These are phyloP conservation scores for Tephrocybe sp. DNA, from an alignment of 768 basidiomycete genomes.

Conservation along the genomic window DNA sequence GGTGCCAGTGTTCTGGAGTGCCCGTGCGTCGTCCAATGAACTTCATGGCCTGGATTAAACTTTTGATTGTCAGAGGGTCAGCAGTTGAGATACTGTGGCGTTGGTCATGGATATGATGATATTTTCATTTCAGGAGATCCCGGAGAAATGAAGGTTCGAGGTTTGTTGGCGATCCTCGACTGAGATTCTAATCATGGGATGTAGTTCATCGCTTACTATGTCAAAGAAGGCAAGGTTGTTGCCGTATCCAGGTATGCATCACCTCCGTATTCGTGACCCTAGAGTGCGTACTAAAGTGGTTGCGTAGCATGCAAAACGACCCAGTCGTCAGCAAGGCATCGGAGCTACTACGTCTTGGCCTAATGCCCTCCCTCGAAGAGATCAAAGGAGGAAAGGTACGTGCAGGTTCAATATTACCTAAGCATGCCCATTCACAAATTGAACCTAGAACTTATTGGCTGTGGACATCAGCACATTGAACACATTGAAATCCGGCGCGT, in stretches of 20 bases:
- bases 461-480: conserved; percentile 38
- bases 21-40: conserved; percentile 49
- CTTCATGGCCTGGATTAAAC: background rate
- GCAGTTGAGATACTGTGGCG: conserved; percentile 83
- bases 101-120: conserved; percentile 71
- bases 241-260: conserved; percentile 61
- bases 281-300: background rate
- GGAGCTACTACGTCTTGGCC: conserved; percentile 72
- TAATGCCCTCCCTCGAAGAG: conserved; percentile 80
- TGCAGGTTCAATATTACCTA: background rate
- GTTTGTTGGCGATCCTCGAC: too few species aligned
- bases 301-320: conserved; percentile 72
- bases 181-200: background rate
- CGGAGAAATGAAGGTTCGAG: conserved; percentile 71
- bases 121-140: conserved; percentile 76
- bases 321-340: conserved; percentile 78
- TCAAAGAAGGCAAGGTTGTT: conserved; percentile 59
- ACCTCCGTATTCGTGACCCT: background rate
- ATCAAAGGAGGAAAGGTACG: conserved; percentile 71
- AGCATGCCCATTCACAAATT: background rate
- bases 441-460: conserved; percentile 35
- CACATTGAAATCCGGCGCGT: background rate
- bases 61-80: conserved; percentile 60
- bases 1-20: conserved; percentile 89
- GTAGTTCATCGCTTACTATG: conserved; percentile 82